These are phyloP conservation scores for Bullera alba DNA, from an alignment of 768 basidiomycete species.

Conservation along the genomic window DNA sequence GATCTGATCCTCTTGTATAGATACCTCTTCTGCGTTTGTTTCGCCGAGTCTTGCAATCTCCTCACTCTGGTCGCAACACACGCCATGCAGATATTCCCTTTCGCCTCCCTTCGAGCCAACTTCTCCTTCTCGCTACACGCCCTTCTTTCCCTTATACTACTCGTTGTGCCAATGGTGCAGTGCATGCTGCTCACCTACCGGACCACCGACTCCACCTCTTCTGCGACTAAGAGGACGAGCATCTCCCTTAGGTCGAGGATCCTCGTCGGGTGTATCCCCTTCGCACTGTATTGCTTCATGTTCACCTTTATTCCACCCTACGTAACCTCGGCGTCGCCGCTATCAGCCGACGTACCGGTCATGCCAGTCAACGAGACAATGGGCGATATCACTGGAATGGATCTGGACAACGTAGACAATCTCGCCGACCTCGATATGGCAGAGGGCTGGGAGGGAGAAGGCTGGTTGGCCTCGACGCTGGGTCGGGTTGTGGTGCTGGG, in stretches of 20 bases:
- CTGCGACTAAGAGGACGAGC: constrained; percentile 12
- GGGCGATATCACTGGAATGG: constrained; percentile 17
- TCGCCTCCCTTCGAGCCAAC: constrained; percentile 38
- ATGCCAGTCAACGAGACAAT: constrained; percentile 16
- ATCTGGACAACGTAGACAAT: too few species aligned
- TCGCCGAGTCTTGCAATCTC: constrained; percentile 38
- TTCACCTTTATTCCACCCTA: constrained; percentile 45
- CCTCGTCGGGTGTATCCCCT: constrained; percentile 40
- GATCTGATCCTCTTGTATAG: constrained; percentile 12
- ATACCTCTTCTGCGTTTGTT: constrained; percentile 37
- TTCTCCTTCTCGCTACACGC: constrained; percentile 41
- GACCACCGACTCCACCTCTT: constrained; percentile 23
- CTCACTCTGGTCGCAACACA: constrained; percentile 28
- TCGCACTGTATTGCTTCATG: constrained; percentile 41
- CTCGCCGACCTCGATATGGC: neutral
- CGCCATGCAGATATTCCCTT: constrained; percentile 8
- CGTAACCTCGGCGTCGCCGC: constrained; percentile 26
- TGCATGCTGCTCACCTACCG: constrained; percentile 43
- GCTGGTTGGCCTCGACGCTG: constrained; percentile 41
- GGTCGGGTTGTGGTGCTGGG: constrained; percentile 42
- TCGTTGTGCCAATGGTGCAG: constrained; percentile 40
- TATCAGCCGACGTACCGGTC: neutral
- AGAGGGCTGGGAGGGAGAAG: constrained; percentile 34
- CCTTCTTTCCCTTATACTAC: constrained; percentile 37
- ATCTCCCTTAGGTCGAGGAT: constrained; percentile 30